Evolutionary conservation across 192 early-diverging fungal genomes (phyloP).

Genomic region (Diversispora epigaea): DNA sequence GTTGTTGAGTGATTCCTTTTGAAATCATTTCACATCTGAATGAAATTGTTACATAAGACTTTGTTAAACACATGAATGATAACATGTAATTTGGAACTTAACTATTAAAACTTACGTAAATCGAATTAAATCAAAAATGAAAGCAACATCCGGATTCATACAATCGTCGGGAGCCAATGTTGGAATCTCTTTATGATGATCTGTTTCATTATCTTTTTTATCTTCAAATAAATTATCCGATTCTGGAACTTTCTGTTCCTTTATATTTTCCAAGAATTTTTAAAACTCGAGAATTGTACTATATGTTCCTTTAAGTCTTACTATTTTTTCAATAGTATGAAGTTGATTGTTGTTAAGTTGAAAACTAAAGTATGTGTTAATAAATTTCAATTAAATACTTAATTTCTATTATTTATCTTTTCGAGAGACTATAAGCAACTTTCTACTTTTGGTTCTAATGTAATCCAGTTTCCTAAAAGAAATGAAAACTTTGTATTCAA

Average conservation of each 20-base stretch:
- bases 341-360: slow-evolving; percentile 30
- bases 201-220: slow-evolving; percentile 21
- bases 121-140: slow-evolving; percentile 29
- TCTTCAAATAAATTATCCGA: slow-evolving; percentile 22
- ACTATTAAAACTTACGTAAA: slow-evolving; percentile 30
- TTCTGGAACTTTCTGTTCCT: background rate
- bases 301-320: slow-evolving; percentile 17
- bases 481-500: slow-evolving; percentile 21
- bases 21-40: slow-evolving; percentile 32
- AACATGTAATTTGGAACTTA: background rate
- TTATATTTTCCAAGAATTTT: slow-evolving; percentile 4
- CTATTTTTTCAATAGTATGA: slow-evolving; percentile 18
- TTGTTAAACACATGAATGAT: slow-evolving; percentile 19
- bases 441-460: slow-evolving; percentile 18
- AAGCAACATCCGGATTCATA: slow-evolving; percentile 28
- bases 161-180: background rate
- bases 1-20: slow-evolving; percentile 21
- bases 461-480: slow-evolving; percentile 24
- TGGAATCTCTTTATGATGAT: background rate
- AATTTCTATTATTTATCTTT: slow-evolving; percentile 14
- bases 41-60: slow-evolving; percentile 5
- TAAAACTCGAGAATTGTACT: slow-evolving; percentile 12
- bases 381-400: slow-evolving; percentile 19
- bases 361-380: background rate
- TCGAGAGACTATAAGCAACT: slow-evolving; percentile 28